Base-by-base conservation (phyloP, 495 filamentous ascomycete genomes). In the Acidomyces sp. region DNA sequence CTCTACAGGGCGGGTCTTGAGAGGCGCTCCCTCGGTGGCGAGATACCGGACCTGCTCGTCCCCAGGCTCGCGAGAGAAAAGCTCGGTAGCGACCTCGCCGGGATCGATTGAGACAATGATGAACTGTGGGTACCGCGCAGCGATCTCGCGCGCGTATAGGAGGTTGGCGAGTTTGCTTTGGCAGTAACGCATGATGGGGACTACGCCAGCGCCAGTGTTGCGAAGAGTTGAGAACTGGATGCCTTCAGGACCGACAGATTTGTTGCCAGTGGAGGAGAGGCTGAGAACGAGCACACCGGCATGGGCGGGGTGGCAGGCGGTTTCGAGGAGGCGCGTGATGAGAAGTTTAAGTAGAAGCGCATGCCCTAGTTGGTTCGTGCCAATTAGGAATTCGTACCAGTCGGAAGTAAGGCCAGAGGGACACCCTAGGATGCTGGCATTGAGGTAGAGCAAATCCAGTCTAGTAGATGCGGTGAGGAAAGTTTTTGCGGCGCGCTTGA, bases 91-190 rank as follows among this genome's bases (percentile, higher is more conserved):
- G 30, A 63, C 57, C 16, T 65, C 48, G 4, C 68, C 70, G 0
- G 70, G 68, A 34, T 72, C 67, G 4, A 72, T 34, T 0, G 64
- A 48, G 4, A 63, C 59, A 3, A 57, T 34, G 0, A 52, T 63
- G 21, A 70, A 60, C 16, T 34, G 25, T 3, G 64, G 62, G 32
- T 75, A 62, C 0, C 68, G 66, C 12, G 58, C 58, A 0, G 74
- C 73, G 11, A 87, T 62, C 48, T 80, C 69, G 2, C 57, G 48
- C 1, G 71, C 65, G 43, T 71, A 78, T 1, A 84, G 59, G n/a
- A 83, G 64, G 53, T 83, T 84, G 5, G 78, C 74, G 0, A 83
- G 68, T 61, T 86, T 86, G 46, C 64, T 67, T 20, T 80, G 67
- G 3, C 62, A 69, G 53, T 86, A 87, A 17, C 74, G 69, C 9